Base-by-base conservation (phyloP, 148 eudicot species). In the Silene latifolia region DNA sequence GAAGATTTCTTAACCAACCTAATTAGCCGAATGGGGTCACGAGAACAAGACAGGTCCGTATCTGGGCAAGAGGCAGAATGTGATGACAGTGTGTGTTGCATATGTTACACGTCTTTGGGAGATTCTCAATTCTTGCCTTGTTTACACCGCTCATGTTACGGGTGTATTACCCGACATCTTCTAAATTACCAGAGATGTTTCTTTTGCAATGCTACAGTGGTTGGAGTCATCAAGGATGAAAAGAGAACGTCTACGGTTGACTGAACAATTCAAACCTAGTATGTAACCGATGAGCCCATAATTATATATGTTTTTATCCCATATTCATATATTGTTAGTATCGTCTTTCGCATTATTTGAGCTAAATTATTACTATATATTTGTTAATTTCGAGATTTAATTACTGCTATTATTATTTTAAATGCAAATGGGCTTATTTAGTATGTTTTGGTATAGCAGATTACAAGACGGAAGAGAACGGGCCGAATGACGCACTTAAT, bases 141-240 rank as follows among this genome's bases (percentile, higher is more conserved):
- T 72, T 80, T 85, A 25, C 98, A 93, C 72, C 72, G 75, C 13
- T 93, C 98, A 19, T 93, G 98, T 73, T 87, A 80, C 29, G 90
- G 94, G 64, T 93, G 98, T 88, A 91, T 93, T 74, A 83, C 93
- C 2, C 85, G 98, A 65, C 98, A 93, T 82, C 92, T 93, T 56
- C 81, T 93, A 24, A 93, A 93, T 74, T 87, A 94, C 74, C 85
- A 88, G 69, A 89, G 98, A 82, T 93, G 98, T 83, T 93, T 93
- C 91, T 93, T 93, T 70, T 93, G 98, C 88, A 93, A 93, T 64
- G 87, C 94, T 12, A 80, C 83, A 0, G 97, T 93, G 8, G 58
- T 69, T 8, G 85, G 80, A 77, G 91, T 92, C 29, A 25, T 81
- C 68, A 82, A 48, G 80, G 75, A 73, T 64, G 84, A 84, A 35